A percentile compares a stretch with the other conserved stretches of the same genome.
Conservation (phyloP, 345 rosid species). For the Salix brachista region DNA sequence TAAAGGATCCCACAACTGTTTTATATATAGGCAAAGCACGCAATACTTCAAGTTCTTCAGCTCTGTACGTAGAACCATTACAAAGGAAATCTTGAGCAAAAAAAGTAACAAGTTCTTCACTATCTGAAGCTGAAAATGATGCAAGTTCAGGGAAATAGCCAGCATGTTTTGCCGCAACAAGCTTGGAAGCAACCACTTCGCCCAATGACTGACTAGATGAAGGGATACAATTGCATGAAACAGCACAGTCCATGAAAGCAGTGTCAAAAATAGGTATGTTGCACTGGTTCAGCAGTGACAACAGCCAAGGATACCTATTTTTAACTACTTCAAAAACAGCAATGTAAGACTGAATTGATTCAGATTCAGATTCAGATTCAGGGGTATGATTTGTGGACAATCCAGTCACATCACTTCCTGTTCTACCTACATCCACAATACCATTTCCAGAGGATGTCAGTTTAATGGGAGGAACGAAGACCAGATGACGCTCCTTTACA, state of each 20-base stretch:
- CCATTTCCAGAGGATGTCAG: slow-evolving; percentile 32
- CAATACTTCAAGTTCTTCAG: slow-evolving; percentile 68
- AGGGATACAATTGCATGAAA: slow-evolving; percentile 63
- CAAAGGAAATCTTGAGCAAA: slow-evolving; percentile 68
- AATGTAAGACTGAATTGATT: slow-evolving; percentile 39
- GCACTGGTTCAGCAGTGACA: slow-evolving; percentile 74
- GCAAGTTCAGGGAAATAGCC: slow-evolving; percentile 63
- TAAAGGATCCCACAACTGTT: slow-evolving; percentile 64
- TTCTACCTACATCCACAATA: slow-evolving; percentile 22
- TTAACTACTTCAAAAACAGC: slow-evolving; percentile 51
- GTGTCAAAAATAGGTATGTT: slow-evolving; percentile 72
- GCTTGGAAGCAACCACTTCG: slow-evolving; percentile 79
- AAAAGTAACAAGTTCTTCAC: slow-evolving; percentile 68
- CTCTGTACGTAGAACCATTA: slow-evolving; percentile 53
- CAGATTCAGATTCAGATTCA: slow-evolving; percentile 40
- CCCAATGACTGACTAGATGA: slow-evolving; percentile 63
- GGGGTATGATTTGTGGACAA: slow-evolving; percentile 30
- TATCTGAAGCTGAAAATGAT: slow-evolving; percentile 54
- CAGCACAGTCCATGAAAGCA: slow-evolving; percentile 71
- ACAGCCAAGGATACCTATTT: slow-evolving; percentile 69
- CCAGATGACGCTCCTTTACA: slow-evolving; percentile 62
- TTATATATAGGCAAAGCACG: slow-evolving; percentile 78
- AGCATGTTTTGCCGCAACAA: slow-evolving; percentile 68
- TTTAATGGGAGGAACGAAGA: slow-evolving; percentile 53
- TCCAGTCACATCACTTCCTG: slow-evolving; percentile 33